phyloP scores from a whole-genome alignment of 148 eudicot species.

The Heliamphora exappendiculata region DNA sequence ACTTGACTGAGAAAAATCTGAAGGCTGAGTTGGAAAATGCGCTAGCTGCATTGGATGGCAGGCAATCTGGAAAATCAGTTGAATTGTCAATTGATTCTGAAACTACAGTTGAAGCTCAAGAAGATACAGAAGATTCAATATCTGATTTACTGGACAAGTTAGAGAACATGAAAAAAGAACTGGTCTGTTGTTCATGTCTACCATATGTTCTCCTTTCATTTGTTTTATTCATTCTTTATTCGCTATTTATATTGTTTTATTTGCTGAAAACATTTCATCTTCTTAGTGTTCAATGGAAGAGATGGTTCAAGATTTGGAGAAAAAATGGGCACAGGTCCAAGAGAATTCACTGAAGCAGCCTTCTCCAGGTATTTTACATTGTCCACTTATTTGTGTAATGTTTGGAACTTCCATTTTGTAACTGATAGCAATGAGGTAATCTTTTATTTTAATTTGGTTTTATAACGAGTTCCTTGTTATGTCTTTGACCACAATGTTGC shows the following conservation, averaged over 20 bases:
- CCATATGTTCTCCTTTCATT: background rate
- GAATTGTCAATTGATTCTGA: slow-evolving; percentile 19
- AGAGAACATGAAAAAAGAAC: slow-evolving; percentile 72
- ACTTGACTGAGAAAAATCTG: slow-evolving; percentile 47
- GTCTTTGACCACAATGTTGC: background rate
- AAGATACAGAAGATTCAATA: slow-evolving; percentile 38
- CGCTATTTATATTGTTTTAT: background rate
- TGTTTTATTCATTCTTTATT: background rate
- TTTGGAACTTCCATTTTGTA: background rate
- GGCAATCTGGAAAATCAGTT: slow-evolving; percentile 24
- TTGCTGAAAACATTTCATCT: slow-evolving; percentile 12
- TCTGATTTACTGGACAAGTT: slow-evolving; percentile 48
- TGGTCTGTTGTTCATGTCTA: slow-evolving; percentile 38
- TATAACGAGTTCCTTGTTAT: background rate
- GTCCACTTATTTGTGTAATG: background rate
- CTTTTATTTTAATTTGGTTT: background rate
- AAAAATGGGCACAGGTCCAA: slow-evolving; percentile 71
- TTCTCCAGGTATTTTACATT: slow-evolving; percentile 60
- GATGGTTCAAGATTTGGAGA: slow-evolving; percentile 61
- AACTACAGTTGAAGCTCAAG: slow-evolving; percentile 22
- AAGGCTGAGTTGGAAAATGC: slow-evolving; percentile 53
- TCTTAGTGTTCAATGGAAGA: slow-evolving; percentile 56
- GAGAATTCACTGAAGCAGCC: slow-evolving; percentile 75
- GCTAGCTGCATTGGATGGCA: slow-evolving; percentile 29
- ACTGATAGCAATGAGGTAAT: background rate